Evolutionary conservation across 1,284 basidiomycete genomes (phyloP).

Genomic region (Sphagnurus paluster): DNA sequence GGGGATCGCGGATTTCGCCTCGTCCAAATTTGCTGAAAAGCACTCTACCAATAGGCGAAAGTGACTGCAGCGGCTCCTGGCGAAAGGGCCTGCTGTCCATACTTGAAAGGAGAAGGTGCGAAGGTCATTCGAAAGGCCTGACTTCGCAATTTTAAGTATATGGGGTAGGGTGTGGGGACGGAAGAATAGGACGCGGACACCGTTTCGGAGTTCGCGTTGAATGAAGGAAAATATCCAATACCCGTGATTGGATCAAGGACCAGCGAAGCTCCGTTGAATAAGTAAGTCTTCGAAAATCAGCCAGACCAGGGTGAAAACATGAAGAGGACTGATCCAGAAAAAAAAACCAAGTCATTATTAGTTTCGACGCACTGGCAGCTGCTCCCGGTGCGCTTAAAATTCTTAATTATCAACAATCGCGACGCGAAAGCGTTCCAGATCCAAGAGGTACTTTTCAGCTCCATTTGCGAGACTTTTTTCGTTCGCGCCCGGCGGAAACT

Average conservation of each 20-base stretch:
- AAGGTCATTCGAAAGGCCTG: slow-evolving; percentile 1
- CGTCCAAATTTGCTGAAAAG: slow-evolving; percentile 19
- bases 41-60: slow-evolving; percentile 18
- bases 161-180: slow-evolving; percentile 6
- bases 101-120: slow-evolving; percentile 2
- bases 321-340: too few relatives aligned
- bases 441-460: too few relatives aligned
- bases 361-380: too few relatives aligned
- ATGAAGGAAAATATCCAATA: not conserved
- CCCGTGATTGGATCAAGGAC: slow-evolving; percentile 1
- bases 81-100: slow-evolving; percentile 18
- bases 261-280: slow-evolving; percentile 1
- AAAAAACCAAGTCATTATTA: too few relatives aligned
- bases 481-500: too few relatives aligned
- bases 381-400: too few relatives aligned
- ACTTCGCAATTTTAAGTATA: slow-evolving; percentile 9
- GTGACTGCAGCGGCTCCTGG: slow-evolving; percentile 15
- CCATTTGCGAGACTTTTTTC: too few relatives aligned
- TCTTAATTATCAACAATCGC: too few relatives aligned
- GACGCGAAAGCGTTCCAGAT: too few relatives aligned
- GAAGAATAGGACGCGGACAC: not conserved
- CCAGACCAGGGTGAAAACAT: not conserved
- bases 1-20: slow-evolving; percentile 9
- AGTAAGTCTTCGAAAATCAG: too few relatives aligned
- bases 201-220: slow-evolving; percentile 7